Evolutionary conservation across 148 eudicot genomes (phyloP).

Genomic region (Cornus kousa): DNA sequence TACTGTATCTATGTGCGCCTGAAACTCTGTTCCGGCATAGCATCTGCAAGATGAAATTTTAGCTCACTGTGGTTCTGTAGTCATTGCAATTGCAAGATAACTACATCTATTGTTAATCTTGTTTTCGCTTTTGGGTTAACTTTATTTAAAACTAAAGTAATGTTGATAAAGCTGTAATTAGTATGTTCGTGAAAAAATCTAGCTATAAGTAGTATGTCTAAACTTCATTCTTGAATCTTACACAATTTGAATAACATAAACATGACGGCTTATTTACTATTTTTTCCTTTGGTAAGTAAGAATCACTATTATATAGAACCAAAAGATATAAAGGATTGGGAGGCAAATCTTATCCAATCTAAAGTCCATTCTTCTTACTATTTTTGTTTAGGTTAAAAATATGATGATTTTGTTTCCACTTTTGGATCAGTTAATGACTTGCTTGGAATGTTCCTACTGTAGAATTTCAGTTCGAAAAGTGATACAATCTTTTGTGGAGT

Average conservation of each 20-base stretch:
- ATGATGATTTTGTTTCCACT: neutral
- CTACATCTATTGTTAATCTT: neutral
- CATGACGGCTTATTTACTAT: too few species aligned
- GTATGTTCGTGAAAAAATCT: neutral
- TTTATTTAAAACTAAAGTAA: neutral
- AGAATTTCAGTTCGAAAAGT: constrained; percentile 46
- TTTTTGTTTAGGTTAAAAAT: neutral
- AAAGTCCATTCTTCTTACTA: neutral
- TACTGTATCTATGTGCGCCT: neutral
- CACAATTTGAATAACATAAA: neutral
- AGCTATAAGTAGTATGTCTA: neutral
- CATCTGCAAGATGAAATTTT: neutral
- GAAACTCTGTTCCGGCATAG: neutral
- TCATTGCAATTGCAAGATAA: neutral
- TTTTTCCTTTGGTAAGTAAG: too few species aligned
- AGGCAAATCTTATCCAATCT: too few species aligned
- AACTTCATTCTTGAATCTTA: neutral
- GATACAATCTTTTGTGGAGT: constrained; percentile 72
- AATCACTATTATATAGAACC: too few species aligned
- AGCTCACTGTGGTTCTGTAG: neutral
- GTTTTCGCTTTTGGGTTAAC: too few species aligned
- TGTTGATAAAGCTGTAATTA: neutral
- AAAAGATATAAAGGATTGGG: too few species aligned
- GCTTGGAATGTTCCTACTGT: constrained; percentile 30
- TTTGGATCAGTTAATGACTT: constrained; percentile 25